These are phyloP conservation scores for Populus pruinosa DNA, from an alignment of 345 rosid species.

Conservation along the genomic window DNA sequence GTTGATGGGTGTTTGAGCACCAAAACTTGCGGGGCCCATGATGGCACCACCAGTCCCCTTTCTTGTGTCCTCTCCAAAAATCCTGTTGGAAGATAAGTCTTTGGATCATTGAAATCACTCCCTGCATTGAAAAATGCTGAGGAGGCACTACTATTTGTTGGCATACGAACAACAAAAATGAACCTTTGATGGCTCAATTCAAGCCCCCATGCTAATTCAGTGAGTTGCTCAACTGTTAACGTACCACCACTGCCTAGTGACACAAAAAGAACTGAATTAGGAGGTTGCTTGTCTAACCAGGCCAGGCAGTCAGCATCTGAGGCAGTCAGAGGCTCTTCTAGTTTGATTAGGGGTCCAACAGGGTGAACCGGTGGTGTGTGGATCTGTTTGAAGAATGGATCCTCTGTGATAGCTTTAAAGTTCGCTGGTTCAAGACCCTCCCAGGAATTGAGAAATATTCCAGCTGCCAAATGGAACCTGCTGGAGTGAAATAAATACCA, in stretches of 20 bases:
- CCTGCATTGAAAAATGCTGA: slow-evolving; percentile 13
- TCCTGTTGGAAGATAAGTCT: slow-evolving; percentile 22
- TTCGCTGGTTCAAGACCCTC: slow-evolving; percentile 13
- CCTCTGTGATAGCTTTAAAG: slow-evolving; percentile 7
- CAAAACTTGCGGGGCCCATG: slow-evolving; percentile 22
- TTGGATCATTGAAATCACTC: slow-evolving; percentile 16
- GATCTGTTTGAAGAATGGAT: slow-evolving; percentile 14
- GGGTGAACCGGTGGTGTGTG: slow-evolving; percentile 11
- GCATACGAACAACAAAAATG: slow-evolving; percentile 18
- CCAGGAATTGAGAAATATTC: slow-evolving; percentile 27
- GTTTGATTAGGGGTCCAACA: slow-evolving; percentile 16
- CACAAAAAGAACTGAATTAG: slow-evolving; percentile 14
- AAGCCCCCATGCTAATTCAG: slow-evolving; percentile 20
- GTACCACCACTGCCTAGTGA: slow-evolving; percentile 27
- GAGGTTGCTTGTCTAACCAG: slow-evolving; percentile 25
- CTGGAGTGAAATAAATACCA: slow-evolving; percentile 10
- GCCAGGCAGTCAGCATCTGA: not conserved
- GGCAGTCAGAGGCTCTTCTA: slow-evolving; percentile 8
- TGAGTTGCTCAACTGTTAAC: slow-evolving; percentile 11
- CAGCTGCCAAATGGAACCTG: slow-evolving; percentile 6
- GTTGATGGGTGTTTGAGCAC: slow-evolving; percentile 17
- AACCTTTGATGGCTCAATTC: slow-evolving; percentile 25
- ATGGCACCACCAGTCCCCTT: slow-evolving; percentile 14
- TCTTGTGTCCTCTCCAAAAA: slow-evolving; percentile 11
- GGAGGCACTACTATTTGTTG: not conserved